phyloP scores from a whole-genome alignment of 2,329 filamentous ascomycete species.

The Botrytis tulipae region DNA sequence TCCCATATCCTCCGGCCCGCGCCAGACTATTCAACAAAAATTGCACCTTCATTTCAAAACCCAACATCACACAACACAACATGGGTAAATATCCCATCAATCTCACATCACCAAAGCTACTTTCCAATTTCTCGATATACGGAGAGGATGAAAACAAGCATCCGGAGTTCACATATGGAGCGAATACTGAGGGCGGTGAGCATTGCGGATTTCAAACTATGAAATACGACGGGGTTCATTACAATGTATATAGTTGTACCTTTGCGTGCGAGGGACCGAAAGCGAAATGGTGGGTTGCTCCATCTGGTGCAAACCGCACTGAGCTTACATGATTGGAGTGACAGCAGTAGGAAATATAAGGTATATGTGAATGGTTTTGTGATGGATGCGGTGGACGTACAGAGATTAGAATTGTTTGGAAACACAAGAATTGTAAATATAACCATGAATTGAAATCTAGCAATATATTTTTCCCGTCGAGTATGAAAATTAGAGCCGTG shows the following conservation, averaged over 20 bases:
- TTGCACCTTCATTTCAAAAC: neutral
- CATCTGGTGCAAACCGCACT: neutral
- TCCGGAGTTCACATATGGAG: neutral
- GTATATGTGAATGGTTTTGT: accelerated
- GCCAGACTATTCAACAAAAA: neutral
- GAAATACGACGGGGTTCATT: neutral
- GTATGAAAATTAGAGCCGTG: neutral
- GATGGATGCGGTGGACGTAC: neutral
- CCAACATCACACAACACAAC: neutral
- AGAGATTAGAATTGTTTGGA: neutral
- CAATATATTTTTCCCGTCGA: neutral
- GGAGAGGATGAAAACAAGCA: neutral
- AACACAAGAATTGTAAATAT: neutral
- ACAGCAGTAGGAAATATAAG: too few relatives aligned
- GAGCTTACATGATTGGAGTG: too few relatives aligned
- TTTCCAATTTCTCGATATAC: neutral
- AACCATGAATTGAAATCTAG: neutral
- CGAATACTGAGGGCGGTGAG: neutral
- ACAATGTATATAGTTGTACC: neutral
- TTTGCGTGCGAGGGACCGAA: neutral
- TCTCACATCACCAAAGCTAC: neutral
- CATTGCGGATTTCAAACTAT: neutral
- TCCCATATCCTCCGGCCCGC: neutral
- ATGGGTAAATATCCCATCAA: neutral
- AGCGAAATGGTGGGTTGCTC: neutral